Evolutionary conservation across 2,329 filamentous ascomycete species (phyloP), one percentile per base, ranked within the genome.

Genomic region (Aureobasidium musti): DNA sequence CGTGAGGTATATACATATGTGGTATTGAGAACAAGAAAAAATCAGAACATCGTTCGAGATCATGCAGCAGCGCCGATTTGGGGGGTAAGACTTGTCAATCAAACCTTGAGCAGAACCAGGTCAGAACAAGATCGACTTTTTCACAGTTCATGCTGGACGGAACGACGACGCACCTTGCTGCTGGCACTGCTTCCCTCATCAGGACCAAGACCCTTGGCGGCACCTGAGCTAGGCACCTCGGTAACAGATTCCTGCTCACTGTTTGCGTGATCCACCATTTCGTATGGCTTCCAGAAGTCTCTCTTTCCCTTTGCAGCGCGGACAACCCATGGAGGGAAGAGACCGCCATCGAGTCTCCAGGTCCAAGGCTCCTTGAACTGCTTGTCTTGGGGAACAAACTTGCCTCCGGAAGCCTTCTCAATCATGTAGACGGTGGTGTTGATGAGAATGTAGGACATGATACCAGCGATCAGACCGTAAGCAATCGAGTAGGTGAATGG

Each of bases 401-500:
- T 86, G 50, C 91, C 91, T 1, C 86, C 82, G 0, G 87, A 89
- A 3, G 79, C 78, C 74, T 86, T 83, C 76, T 90, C 87, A 71
- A 96, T 78, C 56, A 90, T 67, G 85, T 86, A 93, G 14, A 91
- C 87, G 14, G 83, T 74, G 0, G 82, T 85, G 78, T 96, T 96
- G 78, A 96, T 84, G 69, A 90, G 74, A 52, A 89, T 88, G 77
- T 96, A 96, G 45, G 86, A 87, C 73, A 89, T 82, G 72, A 96
- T 89, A 63, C 91, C 91, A 1, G 86, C 90, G 71, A 96, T 96
- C 19, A 96, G 82, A 56, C 92, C 92, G 73, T 96, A 91, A 14
- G 92, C 91, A 72, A 95, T 94, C 39, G 88, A 91, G 81, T 95
- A 96, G 1, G 90, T 92, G 79, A 96, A 95, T 0, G 92, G 91